Evolutionary conservation across 2,329 filamentous ascomycete genomes (phyloP).

Genomic region (Aspergillus viridinutans): DNA sequence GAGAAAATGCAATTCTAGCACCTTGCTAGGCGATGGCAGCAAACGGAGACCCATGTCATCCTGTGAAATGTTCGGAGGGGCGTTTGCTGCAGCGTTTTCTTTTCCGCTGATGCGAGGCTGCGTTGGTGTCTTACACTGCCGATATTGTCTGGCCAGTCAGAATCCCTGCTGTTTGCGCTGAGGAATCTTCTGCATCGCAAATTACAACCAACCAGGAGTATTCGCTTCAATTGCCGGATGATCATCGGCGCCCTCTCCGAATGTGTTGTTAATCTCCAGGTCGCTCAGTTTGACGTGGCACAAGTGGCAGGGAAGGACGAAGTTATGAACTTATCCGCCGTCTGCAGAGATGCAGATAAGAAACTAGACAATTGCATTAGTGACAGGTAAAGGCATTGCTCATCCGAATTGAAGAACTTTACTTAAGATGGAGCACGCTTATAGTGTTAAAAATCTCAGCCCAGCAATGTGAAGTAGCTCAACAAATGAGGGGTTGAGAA

Average conservation of each 20-base stretch:
- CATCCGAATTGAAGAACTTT: neutral
- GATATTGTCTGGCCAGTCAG: constrained; percentile 3
- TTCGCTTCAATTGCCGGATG: neutral
- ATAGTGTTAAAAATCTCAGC: neutral
- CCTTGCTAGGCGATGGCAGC: neutral
- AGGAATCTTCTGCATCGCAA: neutral
- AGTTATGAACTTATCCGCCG: neutral
- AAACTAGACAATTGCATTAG: neutral
- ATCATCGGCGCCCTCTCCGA: neutral
- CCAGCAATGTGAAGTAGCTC: neutral
- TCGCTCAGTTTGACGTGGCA: neutral
- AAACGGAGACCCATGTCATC: neutral
- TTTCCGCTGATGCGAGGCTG: constrained; percentile 19
- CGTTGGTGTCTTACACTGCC: constrained; percentile 18
- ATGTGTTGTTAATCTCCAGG: neutral
- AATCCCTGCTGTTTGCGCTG: neutral
- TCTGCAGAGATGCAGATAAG: neutral
- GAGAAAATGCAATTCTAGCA: neutral
- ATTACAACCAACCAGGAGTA: neutral
- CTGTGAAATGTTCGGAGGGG: neutral
- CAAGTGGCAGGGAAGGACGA: neutral
- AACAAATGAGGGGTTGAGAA: no score
- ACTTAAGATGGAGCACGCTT: neutral
- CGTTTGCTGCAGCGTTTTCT: neutral
- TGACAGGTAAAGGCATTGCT: neutral